phyloP scores from a whole-genome alignment of 2,329 filamentous ascomycete species.

The Colletotrichum musae region DNA sequence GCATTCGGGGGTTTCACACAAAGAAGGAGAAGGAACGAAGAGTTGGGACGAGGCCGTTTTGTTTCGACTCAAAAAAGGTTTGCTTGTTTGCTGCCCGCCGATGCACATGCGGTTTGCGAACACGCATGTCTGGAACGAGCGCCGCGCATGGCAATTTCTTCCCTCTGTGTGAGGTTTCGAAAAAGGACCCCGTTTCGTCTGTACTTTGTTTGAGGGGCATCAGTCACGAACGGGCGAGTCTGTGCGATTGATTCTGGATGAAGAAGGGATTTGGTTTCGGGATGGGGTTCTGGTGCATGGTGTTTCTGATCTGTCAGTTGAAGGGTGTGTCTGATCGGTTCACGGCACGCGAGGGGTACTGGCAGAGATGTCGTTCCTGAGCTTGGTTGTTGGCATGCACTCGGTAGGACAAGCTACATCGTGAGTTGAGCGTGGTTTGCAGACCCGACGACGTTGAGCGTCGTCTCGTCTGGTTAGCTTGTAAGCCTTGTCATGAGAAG shows the following conservation, averaged over 20 bases:
- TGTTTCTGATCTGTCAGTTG: background rate
- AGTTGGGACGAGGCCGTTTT: conserved; percentile 17
- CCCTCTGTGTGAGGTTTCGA: background rate
- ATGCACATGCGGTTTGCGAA: background rate
- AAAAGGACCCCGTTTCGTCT: background rate
- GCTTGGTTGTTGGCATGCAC: background rate
- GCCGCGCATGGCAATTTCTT: background rate
- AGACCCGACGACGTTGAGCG: background rate
- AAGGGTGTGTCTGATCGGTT: background rate
- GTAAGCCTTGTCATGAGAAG: background rate
- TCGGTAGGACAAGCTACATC: background rate
- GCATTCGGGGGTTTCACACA: conserved; percentile 19
- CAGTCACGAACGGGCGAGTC: conserved; percentile 19
- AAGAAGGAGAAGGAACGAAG: background rate
- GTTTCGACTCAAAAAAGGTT: conserved; percentile 9
- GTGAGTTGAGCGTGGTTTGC: background rate
- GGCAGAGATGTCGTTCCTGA: background rate
- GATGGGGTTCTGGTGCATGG: background rate
- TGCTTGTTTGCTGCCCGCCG: too few species aligned
- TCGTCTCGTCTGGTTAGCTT: background rate
- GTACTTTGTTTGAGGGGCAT: conserved; percentile 1
- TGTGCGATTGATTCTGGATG: conserved; percentile 5
- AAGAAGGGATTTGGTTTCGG: background rate
- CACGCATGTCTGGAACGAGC: background rate
- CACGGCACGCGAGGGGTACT: background rate